Evolutionary conservation across 305 asterid species (phyloP), one percentile per base, ranked within the genome.

Genomic region (Petunia hybrid): DNA sequence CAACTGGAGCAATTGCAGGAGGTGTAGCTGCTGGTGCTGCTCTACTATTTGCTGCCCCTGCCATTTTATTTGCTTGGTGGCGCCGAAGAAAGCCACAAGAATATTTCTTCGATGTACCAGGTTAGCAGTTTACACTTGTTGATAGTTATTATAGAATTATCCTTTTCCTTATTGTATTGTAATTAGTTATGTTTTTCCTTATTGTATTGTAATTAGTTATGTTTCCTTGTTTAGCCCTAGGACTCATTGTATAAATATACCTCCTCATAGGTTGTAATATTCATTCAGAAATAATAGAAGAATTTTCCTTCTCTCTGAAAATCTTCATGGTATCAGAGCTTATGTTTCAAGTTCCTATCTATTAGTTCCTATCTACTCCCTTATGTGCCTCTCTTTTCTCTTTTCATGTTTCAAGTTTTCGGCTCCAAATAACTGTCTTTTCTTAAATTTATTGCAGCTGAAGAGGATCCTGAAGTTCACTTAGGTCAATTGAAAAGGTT

Each of bases 1-100:
- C 86, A 55, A 86, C 92, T 46, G 91, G 92, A 82, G 92, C 92
- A 64, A 87, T 89, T 77, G 92, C 92, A 16, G 92, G 91, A 63
- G 92, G 89, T 61, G 92, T 89, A 6, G 92, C 92, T 83, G 92
- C 92, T 13, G 92, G 92, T 75, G 92, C 92, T 78, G 91, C 92
- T 84, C 82, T 89, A 65, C 91, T 89, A 41, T 89, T 89, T 87
- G 88, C 91, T 48, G 91, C 87, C 69, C 92, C 92, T 61, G 92
- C 92, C 83, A 83, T 89, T 83, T 87, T 85, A 68, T 89, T 89
- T 87, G 92, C 92, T 9, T 89, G 92, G 92, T 89, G 92, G 92
- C 91, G 89, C 62, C 83, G 91, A 41, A 86, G 91, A 83, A 89
- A 89, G 71, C 89, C 92, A 14, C 86, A 78, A 60, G 92, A 89